Conservation (phyloP, 768 basidiomycete genomes). For the Asterophora lycoperdoides region DNA sequence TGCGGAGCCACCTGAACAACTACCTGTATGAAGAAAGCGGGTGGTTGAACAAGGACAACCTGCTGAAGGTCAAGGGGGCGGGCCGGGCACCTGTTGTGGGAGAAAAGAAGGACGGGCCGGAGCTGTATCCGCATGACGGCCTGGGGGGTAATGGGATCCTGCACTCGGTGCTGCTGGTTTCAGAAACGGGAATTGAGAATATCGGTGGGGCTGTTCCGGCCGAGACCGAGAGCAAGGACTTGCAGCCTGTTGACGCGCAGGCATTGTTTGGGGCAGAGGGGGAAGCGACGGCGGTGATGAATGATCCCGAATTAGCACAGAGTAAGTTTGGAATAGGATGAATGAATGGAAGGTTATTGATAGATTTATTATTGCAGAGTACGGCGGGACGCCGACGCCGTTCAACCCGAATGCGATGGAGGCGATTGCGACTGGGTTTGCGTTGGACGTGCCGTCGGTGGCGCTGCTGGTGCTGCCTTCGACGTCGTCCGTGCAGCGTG, state of each 20-base stretch:
- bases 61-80: slow-evolving; percentile 35
- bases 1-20: slow-evolving; percentile 49
- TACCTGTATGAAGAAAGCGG: slow-evolving; percentile 53
- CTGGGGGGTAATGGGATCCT: slow-evolving; percentile 21
- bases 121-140: slow-evolving; percentile 9
- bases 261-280: slow-evolving; percentile 14
- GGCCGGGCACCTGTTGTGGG: background rate
- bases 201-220: slow-evolving; percentile 40
- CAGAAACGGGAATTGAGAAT: slow-evolving; percentile 52
- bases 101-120: background rate
- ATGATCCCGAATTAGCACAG: slow-evolving; percentile 17
- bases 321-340: slow-evolving; percentile 19
- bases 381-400: slow-evolving; percentile 42
- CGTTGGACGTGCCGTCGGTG: slow-evolving; percentile 63
- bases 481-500: slow-evolving; percentile 54
- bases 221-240: slow-evolving; percentile 3
- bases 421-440: slow-evolving; percentile 66
- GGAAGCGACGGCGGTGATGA: slow-evolving; percentile 11
- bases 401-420: slow-evolving; percentile 58
- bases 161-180: slow-evolving; percentile 63
- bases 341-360: background rate
- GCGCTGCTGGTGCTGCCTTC: slow-evolving; percentile 69
- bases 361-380: slow-evolving; percentile 31
- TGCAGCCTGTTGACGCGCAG: slow-evolving; percentile 16
- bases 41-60: slow-evolving; percentile 48